Conservation (phyloP, 2,329 filamentous ascomycete species). For the Monosporascus sp. region DNA sequence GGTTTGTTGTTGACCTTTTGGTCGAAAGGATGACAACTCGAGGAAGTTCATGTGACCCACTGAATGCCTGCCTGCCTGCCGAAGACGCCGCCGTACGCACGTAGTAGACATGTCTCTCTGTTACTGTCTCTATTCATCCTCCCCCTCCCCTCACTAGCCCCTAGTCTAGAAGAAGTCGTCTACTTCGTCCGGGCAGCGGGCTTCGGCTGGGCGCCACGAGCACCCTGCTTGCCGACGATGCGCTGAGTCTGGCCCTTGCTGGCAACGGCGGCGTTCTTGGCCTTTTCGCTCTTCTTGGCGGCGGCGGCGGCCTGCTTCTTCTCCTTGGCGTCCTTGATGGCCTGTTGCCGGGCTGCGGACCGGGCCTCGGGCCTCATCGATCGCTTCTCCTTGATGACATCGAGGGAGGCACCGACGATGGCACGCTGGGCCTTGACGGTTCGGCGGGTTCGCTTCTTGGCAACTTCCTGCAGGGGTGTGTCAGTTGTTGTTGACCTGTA, state of each 20-base stretch:
- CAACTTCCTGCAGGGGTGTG: conserved; percentile 73
- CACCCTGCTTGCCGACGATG: conserved; percentile 94
- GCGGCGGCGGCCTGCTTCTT: conserved; percentile 86
- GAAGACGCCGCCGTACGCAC: conserved; percentile 29
- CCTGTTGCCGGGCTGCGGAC: conserved; percentile 78
- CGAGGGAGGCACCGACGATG: conserved; percentile 97
- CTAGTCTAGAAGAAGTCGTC: not conserved
- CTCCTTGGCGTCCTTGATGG: conserved; percentile 98
- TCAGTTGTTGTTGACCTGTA: conserved; percentile 29
- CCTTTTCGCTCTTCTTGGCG: conserved; percentile 99
- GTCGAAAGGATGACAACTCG: conserved; percentile 20
- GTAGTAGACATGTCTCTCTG: conserved; percentile 8
- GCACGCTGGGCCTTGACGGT: conserved; percentile 98
- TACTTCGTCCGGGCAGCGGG: conserved; percentile 64
- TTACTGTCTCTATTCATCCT: conserved; percentile 3
- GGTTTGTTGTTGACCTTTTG: conserved; percentile 10
- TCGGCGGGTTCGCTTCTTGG: conserved; percentile 98
- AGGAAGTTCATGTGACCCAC: conserved; percentile 15
- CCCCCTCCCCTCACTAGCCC: not conserved
- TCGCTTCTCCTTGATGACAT: conserved; percentile 99
- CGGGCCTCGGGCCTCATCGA: conserved; percentile 92
- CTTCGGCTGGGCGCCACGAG: conserved; percentile 86
- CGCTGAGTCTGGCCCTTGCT: conserved; percentile 73
- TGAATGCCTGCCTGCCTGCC: conserved; percentile 12
- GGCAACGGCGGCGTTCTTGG: conserved; percentile 73